A percentile compares a stretch with the other conserved stretches of the same genome.
Evolutionary conservation across 2,329 filamentous ascomycete species (phyloP).

Genomic region (Botryotinia calthae): DNA sequence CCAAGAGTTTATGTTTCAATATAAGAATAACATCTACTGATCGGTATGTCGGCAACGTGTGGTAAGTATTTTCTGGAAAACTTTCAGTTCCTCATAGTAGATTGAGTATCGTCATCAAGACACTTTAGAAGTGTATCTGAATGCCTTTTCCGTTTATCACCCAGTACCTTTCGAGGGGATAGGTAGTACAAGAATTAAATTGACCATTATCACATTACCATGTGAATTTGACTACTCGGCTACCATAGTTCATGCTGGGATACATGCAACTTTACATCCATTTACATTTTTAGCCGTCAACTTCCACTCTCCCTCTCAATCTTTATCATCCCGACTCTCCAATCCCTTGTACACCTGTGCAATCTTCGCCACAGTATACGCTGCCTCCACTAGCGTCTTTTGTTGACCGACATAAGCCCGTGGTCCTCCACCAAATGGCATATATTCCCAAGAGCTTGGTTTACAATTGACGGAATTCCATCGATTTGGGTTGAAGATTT

Average conservation of each 20-base stretch:
- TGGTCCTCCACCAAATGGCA: conserved; percentile 16
- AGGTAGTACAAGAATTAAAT: neutral
- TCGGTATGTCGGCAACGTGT: neutral
- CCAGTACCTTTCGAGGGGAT: neutral
- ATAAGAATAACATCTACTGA: neutral
- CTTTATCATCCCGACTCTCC: conserved; percentile 4
- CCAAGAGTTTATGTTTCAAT: neutral
- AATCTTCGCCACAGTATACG: conserved; percentile 19
- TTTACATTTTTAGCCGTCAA: conserved; percentile 14
- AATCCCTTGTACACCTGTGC: conserved; percentile 19
- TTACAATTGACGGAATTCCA: conserved; percentile 31
- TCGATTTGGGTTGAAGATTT: conserved; percentile 41
- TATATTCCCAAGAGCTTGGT: neutral
- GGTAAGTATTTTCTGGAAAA: rapidly evolving
- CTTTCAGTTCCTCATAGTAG: neutral
- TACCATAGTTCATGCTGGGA: neutral
- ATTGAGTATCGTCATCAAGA: rapidly evolving
- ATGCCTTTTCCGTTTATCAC: neutral
- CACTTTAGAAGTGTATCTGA: neutral
- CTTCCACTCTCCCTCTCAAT: conserved; percentile 3
- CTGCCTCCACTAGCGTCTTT: conserved; percentile 20
- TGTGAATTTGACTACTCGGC: no score
- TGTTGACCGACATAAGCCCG: conserved; percentile 59
- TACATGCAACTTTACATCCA: conserved; percentile 10
- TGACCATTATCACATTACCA: no score